phyloP scores from a whole-genome alignment of 2,329 filamentous ascomycete genomes.

The Allantophomopsis cytisporea region DNA sequence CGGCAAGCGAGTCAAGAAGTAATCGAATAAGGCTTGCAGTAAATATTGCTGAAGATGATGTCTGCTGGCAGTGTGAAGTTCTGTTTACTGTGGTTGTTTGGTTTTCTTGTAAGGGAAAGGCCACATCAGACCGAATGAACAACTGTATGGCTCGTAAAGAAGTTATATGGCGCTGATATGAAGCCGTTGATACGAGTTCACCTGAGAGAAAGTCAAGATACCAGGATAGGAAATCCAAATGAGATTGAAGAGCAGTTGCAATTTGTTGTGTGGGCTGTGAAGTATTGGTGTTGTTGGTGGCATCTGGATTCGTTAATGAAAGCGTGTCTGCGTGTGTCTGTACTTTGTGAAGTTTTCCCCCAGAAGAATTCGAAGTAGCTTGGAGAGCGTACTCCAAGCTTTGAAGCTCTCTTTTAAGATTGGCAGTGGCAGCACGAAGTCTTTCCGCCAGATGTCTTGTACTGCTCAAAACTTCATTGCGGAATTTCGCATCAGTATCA shows the following conservation, averaged over 20 bases:
- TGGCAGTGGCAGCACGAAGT: conserved; percentile 51
- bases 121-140: conserved; percentile 34
- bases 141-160: conserved; percentile 58
- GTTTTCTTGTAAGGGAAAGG: no score
- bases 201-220: conserved; percentile 58
- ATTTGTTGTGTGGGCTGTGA: background rate
- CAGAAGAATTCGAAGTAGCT: conserved; percentile 2
- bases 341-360: background rate
- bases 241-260: conserved; percentile 21
- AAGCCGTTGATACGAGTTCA: conserved; percentile 68
- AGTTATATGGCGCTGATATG: conserved; percentile 81
- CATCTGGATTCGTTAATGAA: background rate
- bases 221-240: conserved; percentile 56
- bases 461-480: conserved; percentile 66
- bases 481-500: conserved; percentile 75
- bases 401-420: conserved; percentile 27
- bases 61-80: no score
- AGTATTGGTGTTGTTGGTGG: background rate
- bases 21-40: conserved; percentile 42
- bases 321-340: background rate
- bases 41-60: conserved; percentile 7
- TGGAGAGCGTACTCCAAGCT: conserved; percentile 5
- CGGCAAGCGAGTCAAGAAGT: conserved; percentile 67
- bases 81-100: no score
- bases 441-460: conserved; percentile 67